Percentiles rank a stretch among this genome's conserved stretches.
phyloP scores from a whole-genome alignment of 1,139 yeast species.

The Geotrichum bryndzae region DNA sequence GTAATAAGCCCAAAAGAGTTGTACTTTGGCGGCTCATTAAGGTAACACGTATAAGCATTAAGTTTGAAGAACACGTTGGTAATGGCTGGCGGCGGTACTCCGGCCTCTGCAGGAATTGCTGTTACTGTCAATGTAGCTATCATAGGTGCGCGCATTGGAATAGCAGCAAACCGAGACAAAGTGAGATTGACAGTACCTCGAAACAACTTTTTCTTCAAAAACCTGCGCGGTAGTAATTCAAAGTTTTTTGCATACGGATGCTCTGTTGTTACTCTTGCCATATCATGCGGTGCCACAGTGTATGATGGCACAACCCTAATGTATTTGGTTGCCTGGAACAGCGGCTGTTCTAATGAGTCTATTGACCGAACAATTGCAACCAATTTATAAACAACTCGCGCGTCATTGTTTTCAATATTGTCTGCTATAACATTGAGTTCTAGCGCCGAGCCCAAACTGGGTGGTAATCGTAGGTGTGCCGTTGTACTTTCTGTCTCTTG shows the following conservation, averaged over 20 bases:
- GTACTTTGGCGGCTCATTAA: neutral
- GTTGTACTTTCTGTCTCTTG: neutral
- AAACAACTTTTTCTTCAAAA: neutral
- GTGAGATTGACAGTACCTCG: neutral
- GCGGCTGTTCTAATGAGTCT: neutral
- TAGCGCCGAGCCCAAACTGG: constrained; percentile 3
- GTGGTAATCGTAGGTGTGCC: neutral
- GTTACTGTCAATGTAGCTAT: neutral
- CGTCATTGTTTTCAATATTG: neutral
- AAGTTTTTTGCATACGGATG: neutral
- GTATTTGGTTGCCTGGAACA: neutral
- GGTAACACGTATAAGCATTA: neutral
- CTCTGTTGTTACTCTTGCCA: neutral
- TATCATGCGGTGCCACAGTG: neutral
- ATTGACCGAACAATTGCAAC: neutral
- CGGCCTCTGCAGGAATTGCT: neutral
- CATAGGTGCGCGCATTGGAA: neutral
- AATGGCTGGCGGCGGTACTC: neutral
- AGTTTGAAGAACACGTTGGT: neutral
- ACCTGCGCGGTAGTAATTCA: neutral
- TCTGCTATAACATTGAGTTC: neutral
- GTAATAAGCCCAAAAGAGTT: neutral
- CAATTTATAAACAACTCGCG: neutral
- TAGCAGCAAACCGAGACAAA: neutral
- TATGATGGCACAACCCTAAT: neutral